A percentile compares a stretch with the other conserved stretches of the same genome.
phyloP scores from a whole-genome alignment of 371 early-diverging fungal species.

The Mortierella sp. region DNA sequence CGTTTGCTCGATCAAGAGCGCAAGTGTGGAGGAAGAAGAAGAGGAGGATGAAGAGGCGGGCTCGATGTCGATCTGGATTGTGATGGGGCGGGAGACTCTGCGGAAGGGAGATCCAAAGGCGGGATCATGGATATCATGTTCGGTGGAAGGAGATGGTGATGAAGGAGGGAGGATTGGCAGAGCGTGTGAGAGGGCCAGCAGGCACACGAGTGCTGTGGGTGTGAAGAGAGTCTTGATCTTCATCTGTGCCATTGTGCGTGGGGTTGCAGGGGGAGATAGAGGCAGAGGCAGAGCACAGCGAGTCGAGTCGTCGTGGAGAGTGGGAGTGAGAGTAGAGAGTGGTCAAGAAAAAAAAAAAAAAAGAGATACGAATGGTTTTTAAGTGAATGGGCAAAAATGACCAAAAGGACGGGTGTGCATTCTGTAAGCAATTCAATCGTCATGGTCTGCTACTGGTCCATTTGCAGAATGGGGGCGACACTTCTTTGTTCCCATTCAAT shows the following conservation, averaged over 20 bases:
- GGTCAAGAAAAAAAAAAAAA: too few species aligned
- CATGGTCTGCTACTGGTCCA: too few species aligned
- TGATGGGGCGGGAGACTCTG: slow-evolving; percentile 39
- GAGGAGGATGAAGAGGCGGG: neutral
- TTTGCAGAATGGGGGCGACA: too few species aligned
- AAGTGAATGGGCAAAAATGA: too few species aligned
- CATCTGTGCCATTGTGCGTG: neutral
- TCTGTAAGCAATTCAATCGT: too few species aligned
- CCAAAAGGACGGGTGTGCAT: too few species aligned
- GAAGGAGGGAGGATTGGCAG: slow-evolving; percentile 34
- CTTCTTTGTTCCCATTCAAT: too few species aligned
- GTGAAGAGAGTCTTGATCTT: slow-evolving; percentile 36
- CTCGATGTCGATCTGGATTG: slow-evolving; percentile 31
- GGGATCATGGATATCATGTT: neutral
- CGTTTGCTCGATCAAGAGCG: slow-evolving; percentile 17
- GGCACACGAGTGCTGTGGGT: slow-evolving; percentile 28
- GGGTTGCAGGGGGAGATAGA: too few species aligned
- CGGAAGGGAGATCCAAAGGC: slow-evolving; percentile 17
- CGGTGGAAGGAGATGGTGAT: slow-evolving; percentile 4
- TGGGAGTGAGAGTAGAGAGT: too few species aligned
- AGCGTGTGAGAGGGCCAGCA: slow-evolving; percentile 36
- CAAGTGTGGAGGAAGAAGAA: neutral
- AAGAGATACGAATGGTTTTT: too few species aligned
- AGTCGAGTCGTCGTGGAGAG: too few species aligned
- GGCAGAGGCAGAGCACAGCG: too few species aligned